These are phyloP conservation scores for Panaeolus papilionaceus DNA, from an alignment of 768 basidiomycete species.

Conservation along the genomic window DNA sequence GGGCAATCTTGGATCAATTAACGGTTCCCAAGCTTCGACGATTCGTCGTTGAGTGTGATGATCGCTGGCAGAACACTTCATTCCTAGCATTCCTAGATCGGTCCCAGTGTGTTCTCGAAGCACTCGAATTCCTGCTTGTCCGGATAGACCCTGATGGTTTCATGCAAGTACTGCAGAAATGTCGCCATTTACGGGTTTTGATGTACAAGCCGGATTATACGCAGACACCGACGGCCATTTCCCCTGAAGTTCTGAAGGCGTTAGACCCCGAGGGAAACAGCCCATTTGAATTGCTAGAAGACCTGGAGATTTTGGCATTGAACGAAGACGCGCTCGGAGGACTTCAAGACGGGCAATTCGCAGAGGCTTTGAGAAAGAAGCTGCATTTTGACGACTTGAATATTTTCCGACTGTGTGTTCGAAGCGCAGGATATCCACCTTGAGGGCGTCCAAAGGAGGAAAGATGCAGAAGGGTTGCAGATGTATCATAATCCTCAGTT, in stretches of 20 bases:
- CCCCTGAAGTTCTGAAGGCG: slow-evolving; percentile 3
- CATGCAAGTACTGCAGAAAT: slow-evolving; percentile 1
- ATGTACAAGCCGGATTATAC: slow-evolving; percentile 17
- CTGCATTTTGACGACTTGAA: neutral
- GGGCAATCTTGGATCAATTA: slow-evolving; percentile 19
- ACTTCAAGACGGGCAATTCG: slow-evolving; percentile 16
- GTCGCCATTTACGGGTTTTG: slow-evolving; percentile 17
- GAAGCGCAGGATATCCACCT: neutral
- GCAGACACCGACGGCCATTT: slow-evolving; percentile 19
- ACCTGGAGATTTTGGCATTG: slow-evolving; percentile 17
- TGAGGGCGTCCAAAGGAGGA: neutral
- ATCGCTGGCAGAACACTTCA: slow-evolving; percentile 16
- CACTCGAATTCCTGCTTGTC: slow-evolving; percentile 19
- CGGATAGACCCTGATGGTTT: slow-evolving; percentile 14
- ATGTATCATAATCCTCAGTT: neutral
- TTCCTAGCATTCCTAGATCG: slow-evolving; percentile 16
- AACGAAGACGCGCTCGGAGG: slow-evolving; percentile 22
- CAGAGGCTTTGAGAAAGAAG: slow-evolving; percentile 13
- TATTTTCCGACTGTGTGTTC: neutral
- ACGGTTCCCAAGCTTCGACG: slow-evolving; percentile 18
- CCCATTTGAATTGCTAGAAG: slow-evolving; percentile 7
- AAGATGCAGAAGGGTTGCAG: neutral
- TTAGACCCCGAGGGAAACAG: slow-evolving; percentile 5
- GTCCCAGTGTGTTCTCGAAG: slow-evolving; percentile 17
- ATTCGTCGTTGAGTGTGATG: slow-evolving; percentile 17